phyloP scores from a whole-genome alignment of 1,284 basidiomycete species.

The Kwoniella shivajii region DNA sequence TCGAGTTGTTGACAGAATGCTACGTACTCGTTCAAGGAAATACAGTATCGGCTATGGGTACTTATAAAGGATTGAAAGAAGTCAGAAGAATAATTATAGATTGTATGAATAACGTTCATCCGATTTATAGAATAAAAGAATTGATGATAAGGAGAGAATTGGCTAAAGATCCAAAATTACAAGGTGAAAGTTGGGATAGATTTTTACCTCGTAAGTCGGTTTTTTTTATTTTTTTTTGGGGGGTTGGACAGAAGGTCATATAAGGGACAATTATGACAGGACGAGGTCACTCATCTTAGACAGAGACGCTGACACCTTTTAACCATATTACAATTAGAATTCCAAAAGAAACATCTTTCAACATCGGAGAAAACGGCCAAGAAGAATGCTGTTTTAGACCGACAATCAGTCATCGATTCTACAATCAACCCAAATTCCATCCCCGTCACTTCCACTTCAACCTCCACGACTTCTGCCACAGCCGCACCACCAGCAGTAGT shows the following conservation, averaged over 20 bases:
- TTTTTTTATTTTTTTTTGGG: conserved; percentile 21
- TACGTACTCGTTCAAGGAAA: conserved; percentile 98
- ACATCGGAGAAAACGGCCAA: conserved; percentile 87
- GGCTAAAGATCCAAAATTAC: conserved; percentile 96
- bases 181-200: conserved; percentile 92
- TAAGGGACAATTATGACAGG: too few species aligned
- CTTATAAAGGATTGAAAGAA: conserved; percentile 92
- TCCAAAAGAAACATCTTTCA: conserved; percentile 88
- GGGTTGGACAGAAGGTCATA: conserved; percentile 94
- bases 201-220: conserved; percentile 73
- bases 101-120: conserved; percentile 99
- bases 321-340: conserved; percentile 63
- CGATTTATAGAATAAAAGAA: conserved; percentile 99
- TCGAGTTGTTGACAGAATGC: conserved; percentile 93
- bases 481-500: conserved; percentile 10
- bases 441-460: conserved; percentile 20
- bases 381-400: conserved; percentile 67
- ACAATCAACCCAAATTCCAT: conserved; percentile 16
- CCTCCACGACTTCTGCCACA: conserved; percentile 6
- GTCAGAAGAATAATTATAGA: conserved; percentile 93
- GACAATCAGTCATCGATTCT: conserved; percentile 16
- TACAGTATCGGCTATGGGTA: conserved; percentile 97
- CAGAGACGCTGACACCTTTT: too few species aligned
- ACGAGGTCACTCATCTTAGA: too few species aligned
- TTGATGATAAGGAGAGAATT: conserved; percentile 98